Evolutionary conservation across 352 stramenopile genomes (phyloP), one percentile per base, ranked within the genome.

Genomic region (Phytophthora lateralis): DNA sequence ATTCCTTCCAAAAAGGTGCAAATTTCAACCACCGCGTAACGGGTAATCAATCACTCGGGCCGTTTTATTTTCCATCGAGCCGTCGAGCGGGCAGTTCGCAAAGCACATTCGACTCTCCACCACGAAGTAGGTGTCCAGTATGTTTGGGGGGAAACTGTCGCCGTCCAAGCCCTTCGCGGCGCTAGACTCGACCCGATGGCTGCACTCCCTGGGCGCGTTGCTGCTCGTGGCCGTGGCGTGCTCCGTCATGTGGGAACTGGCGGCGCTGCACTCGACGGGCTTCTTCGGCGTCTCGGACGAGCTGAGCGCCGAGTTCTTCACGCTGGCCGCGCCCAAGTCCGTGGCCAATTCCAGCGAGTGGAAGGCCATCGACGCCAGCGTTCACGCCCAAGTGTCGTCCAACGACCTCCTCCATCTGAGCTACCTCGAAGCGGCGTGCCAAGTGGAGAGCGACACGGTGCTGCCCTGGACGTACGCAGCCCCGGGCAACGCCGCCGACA

Each of bases 321-420:
- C 63, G 10, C 37, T 71, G 6, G 21, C 20, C 11, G 52, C 50
- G 12, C 63, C 63, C 4, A 14, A 44, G 11, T 66, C 43, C 5
- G 56, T 66, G 6, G 34, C 46, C 43, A 55, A 48, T 1, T 61
- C 47, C 4, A 32, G 15, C 20, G 62, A 56, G 29, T 71, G 56
- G 55, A 44, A 48, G 15, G n/a, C 48, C 18, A 62, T 71, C 14
- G 62, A 71, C 35, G 54, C 35, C 46, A 55, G 45, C 18, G 51
- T 49, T 9, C 34, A 63, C 24, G 47, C 50, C 17, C 51, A 72
- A 21, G 26, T 71, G 4, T 48, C 66, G 30, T 63, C 75, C 24
- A 66, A 73, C 24, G 76, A 82, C 41, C 55, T 74, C n/a, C 60
- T 83, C 34, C 73, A 85, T 32, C 24, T 82, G 60, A 73, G 50